These are phyloP conservation scores for Lumnitzera littorea DNA, from an alignment of 345 rosid species.

Conservation along the genomic window DNA sequence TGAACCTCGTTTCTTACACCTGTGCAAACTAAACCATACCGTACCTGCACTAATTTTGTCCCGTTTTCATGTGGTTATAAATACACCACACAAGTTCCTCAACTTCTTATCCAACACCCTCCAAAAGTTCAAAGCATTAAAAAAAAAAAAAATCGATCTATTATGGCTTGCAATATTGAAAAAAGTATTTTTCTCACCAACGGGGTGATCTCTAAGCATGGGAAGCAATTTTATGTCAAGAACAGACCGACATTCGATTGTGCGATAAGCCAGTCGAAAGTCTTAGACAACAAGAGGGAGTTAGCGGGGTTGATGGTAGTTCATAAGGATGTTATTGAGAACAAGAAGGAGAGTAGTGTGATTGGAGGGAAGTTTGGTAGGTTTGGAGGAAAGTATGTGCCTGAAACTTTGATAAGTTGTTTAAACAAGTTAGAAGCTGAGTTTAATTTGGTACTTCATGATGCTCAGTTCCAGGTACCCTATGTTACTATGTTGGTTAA, in stretches of 20 bases:
- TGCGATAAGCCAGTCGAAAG: not conserved
- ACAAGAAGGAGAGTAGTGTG: not conserved
- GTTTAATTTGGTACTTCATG: slow-evolving; percentile 33
- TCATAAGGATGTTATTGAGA: not conserved
- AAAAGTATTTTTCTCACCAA: not conserved
- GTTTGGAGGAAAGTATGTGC: slow-evolving; percentile 79
- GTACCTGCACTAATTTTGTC: too few species aligned
- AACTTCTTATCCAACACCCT: too few species aligned
- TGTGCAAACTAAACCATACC: too few species aligned
- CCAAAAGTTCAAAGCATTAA: too few species aligned
- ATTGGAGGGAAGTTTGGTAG: slow-evolving; percentile 45
- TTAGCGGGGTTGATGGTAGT: not conserved
- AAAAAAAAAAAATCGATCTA: not conserved
- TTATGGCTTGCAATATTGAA: slow-evolving; percentile 6
- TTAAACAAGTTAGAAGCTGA: slow-evolving; percentile 53
- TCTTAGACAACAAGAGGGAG: not conserved
- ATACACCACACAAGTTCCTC: too few species aligned
- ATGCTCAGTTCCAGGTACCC: slow-evolving; percentile 61
- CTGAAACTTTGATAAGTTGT: slow-evolving; percentile 51
- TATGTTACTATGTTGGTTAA: too few species aligned
- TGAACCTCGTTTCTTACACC: too few species aligned
- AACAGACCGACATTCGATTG: not conserved
- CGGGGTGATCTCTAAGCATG: not conserved
- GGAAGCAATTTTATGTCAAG: too few species aligned
- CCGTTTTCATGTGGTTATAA: too few species aligned